Evolutionary conservation across 345 rosid genomes (phyloP).

Genomic region (Pistacia atlantica): DNA sequence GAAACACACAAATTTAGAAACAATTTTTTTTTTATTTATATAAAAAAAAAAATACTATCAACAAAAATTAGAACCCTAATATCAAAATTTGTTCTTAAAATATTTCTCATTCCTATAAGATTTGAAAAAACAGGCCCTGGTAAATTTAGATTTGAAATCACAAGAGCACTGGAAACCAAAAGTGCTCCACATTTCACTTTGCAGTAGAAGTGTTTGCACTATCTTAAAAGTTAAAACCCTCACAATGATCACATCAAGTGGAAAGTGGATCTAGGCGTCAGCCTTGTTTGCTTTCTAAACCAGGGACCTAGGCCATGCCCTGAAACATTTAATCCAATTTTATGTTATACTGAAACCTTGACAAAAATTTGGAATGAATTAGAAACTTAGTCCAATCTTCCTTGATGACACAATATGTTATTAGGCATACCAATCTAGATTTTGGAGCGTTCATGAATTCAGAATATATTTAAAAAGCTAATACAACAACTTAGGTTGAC

Average conservation of each 20-base stretch:
- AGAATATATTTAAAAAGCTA: not conserved
- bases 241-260: not conserved
- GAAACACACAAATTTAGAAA: not conserved
- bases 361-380: not conserved
- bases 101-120: not conserved
- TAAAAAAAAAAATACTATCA: not conserved
- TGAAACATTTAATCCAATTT: not conserved
- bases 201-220: no score
- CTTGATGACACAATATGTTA: not conserved
- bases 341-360: not conserved
- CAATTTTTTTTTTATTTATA: not conserved
- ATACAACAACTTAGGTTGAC: not conserved
- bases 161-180: not conserved
- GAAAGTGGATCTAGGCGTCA: not conserved
- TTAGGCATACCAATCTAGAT: not conserved
- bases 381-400: not conserved
- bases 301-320: not conserved
- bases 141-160: not conserved
- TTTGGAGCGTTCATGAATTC: not conserved
- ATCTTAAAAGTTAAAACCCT: not conserved
- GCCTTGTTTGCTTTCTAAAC: not conserved
- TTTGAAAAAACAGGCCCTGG: not conserved
- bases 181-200: not conserved
- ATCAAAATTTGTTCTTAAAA: not conserved
- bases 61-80: not conserved